phyloP scores from a whole-genome alignment of 1,139 yeast genomes.

The Hemisphaericaspora xylanilytica region DNA sequence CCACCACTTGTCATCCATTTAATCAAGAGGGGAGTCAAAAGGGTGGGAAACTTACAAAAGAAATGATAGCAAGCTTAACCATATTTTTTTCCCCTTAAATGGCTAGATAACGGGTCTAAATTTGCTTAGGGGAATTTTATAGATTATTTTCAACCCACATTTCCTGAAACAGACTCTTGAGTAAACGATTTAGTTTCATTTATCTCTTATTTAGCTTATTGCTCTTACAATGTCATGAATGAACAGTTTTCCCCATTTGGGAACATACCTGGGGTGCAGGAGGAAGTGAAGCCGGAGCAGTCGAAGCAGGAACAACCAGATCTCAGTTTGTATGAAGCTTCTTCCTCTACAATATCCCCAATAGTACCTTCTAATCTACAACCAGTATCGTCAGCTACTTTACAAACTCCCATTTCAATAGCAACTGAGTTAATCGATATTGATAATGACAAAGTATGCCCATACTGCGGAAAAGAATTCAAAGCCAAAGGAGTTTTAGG shows the following conservation, averaged over 20 bases:
- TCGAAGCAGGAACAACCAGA: slow-evolving; percentile 7
- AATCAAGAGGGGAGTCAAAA: no score
- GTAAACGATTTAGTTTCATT: no score
- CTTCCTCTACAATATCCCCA: neutral
- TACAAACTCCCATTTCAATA: slow-evolving; percentile 1
- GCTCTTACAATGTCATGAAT: slow-evolving; percentile 4
- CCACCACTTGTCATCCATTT: no score
- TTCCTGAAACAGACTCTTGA: no score
- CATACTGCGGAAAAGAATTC: slow-evolving; percentile 18
- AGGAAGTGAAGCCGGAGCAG: slow-evolving; percentile 3
- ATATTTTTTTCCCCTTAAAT: no score
- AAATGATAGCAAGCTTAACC: no score
- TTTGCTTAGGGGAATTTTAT: no score
- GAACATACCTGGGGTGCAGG: neutral
- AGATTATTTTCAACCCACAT: no score
- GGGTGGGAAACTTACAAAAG: no score
- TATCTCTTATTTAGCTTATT: neutral
- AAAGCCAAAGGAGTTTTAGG: slow-evolving; percentile 19
- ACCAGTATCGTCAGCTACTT: neutral
- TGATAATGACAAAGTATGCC: slow-evolving; percentile 13
- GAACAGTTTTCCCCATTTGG: slow-evolving; percentile 2
- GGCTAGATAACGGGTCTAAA: no score
- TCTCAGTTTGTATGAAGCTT: neutral
- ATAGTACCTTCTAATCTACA: neutral
- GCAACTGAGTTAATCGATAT: neutral